Percentiles rank a stretch among this genome's conserved stretches.
Evolutionary conservation across 768 basidiomycete species (phyloP).

Genomic region (Ramaria rubella): DNA sequence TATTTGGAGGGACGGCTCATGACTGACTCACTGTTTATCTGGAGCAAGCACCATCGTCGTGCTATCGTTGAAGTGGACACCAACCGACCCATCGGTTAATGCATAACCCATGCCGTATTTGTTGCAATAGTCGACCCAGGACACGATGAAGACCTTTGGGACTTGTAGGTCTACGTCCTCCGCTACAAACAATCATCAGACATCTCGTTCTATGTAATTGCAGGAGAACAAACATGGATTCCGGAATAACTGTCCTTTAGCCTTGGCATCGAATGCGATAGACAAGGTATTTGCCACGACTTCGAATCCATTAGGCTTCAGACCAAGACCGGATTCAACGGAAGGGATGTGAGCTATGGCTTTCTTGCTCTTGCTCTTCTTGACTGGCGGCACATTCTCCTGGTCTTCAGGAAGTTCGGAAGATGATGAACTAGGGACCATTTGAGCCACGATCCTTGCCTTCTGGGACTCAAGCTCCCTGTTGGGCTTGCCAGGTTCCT

Average conservation of each 20-base stretch:
- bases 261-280: constrained; percentile 63
- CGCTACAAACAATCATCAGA: not conserved
- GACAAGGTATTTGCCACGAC: constrained; percentile 47
- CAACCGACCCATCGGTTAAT: constrained; percentile 89
- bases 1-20: constrained; percentile 1
- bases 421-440: constrained; percentile 53
- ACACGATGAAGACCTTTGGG: constrained; percentile 86
- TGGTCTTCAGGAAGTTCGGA: constrained; percentile 29
- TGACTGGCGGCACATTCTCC: constrained; percentile 28
- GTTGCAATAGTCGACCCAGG: constrained; percentile 99
- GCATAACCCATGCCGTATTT: constrained; percentile 99
- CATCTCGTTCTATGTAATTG: not conserved
- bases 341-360: constrained; percentile 25
- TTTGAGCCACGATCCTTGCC: constrained; percentile 89
- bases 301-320: constrained; percentile 56
- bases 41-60: constrained; percentile 80
- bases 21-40: constrained; percentile 67
- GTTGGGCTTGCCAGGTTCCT: constrained; percentile 31
- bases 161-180: constrained; percentile 46
- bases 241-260: constrained; percentile 56
- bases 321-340: constrained; percentile 17
- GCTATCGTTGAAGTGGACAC: constrained; percentile 96
- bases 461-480: constrained; percentile 82
- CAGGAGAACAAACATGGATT: constrained; percentile 42
- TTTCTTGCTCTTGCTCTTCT: constrained; percentile 23